Evolutionary conservation across 805 yeast species (phyloP).

Genomic region (Metschnikowia continentalis): DNA sequence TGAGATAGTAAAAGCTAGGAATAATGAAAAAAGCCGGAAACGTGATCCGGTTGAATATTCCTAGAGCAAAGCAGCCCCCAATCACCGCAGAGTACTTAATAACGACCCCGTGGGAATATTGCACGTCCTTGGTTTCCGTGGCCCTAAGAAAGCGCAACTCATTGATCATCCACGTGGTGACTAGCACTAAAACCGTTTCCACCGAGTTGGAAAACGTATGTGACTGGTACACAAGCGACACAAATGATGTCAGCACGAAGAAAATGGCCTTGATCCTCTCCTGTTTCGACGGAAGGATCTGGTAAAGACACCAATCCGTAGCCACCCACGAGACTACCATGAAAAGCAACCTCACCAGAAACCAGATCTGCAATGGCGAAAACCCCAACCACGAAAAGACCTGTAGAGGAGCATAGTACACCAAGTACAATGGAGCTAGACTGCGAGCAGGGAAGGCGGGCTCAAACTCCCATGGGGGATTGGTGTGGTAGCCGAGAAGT

Average conservation of each 20-base stretch:
- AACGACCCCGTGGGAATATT: conserved; percentile 11
- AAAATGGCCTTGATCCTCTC: conserved; percentile 47
- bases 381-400: conserved; percentile 28
- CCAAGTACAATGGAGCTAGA: conserved; percentile 57
- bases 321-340: conserved; percentile 36
- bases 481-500: conserved; percentile 41
- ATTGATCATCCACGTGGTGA: conserved; percentile 48
- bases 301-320: conserved; percentile 41
- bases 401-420: conserved; percentile 64
- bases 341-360: conserved; percentile 48
- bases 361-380: conserved; percentile 50
- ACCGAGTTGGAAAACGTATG: conserved; percentile 88
- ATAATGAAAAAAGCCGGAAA: conserved; percentile 69
- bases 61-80: conserved; percentile 48
- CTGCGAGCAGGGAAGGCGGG: conserved; percentile 61
- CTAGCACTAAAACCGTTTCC: conserved; percentile 59
- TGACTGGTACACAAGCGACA: conserved; percentile 74
- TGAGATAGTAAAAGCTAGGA: conserved; percentile 51
- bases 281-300: conserved; percentile 45
- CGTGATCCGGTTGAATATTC: conserved; percentile 81
- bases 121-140: conserved; percentile 8
- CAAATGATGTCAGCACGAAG: conserved; percentile 55
- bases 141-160: conserved; percentile 27
- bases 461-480: conserved; percentile 82
- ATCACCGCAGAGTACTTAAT: conserved; percentile 37